Evolutionary conservation across 148 eudicot genomes (phyloP), one percentile per base, ranked within the genome.

Genomic region (Cornus suecica): DNA sequence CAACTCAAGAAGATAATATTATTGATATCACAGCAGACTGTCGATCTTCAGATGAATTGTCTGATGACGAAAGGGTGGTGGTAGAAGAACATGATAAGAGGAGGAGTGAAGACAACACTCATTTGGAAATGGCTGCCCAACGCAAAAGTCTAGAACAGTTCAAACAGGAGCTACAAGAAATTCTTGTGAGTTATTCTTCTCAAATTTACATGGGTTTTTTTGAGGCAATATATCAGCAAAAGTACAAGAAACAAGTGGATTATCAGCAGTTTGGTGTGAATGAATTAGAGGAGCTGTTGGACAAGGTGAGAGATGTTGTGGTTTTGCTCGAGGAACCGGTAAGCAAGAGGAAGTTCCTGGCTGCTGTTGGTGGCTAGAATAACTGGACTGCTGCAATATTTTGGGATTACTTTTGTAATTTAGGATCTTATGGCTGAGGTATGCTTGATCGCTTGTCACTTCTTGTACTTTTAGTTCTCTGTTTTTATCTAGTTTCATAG

Each of bases 161-260:
- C 75, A 95, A 85, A 84, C 62, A 79, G 10, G 99, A 95, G 91
- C 88, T 95, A 62, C 90, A 92, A 79, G 99, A 95, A 82, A 95
- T 95, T 76, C 80, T 95, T 11, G 97, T 95, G 69, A 89, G 99
- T 66, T 95, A 83, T 70, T 88, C 89, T 14, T 87, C 97, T 68
- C 79, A 85, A 74, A 80, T 95, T 71, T 87, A 82, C 74, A 54
- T 95, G 26, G 84, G 85, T 70, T 74, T 72, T 70, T 92, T 95
- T 79, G 94, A 91, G 76, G 89, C 86, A 14, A 90, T 92, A 74
- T 95, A 95, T 74, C 83, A 84, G 69, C 99, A 92, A 82, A 80
- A 94, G 77, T 91, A 95, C 77, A 95, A 91, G 77, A 84, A 85
- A 66, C 79, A 84, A 20, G 69, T 92, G 52, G 90, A 91, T 63